Base-by-base conservation (phyloP, 371 early-diverging fungal genomes). In the Mucor saturninus region DNA sequence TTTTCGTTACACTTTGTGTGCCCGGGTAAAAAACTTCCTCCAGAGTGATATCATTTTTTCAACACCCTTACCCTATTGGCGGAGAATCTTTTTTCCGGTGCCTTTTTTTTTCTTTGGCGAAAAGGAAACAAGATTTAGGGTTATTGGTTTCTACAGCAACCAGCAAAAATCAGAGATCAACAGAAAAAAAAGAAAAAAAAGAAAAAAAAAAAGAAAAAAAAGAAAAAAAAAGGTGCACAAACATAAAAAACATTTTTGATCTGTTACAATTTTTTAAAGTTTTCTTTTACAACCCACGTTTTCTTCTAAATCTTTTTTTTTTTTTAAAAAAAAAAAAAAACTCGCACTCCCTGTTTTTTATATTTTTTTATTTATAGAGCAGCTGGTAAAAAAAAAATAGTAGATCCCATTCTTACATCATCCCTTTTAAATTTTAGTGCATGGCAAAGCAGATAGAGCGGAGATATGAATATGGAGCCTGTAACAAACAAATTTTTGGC, bases 21-120 rank as follows among this genome's bases (percentile, higher is more conserved):
- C 48, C 48, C 60, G 60, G 60, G 40, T 50, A 59, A 59, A 59
- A 59, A 49, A 52, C 21, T 21, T 14, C n/a, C 40, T 15, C 21
- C 21, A 21, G 21, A 52, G 60, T 59, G 60, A 59, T 59, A 59
- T 59, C 60, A 59, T 59, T 37, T 35, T 14, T 49, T 5, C 28
- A 37, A 46, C 11, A 21, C 13, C 31, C 42, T 56, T 32, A 11
- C 3, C 13, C 38, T 6, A 50, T 59, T 50, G 30, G 60, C 42
- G 60, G 52, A 31, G 42, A 40, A 51, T 51, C n/a, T 5, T 40
- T 52, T 38, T 30, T 28, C 52, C 52, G 60, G 9, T 21, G 21
- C 21, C 21, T 21, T 21, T 21, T 21, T 21, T 21, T 21, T 21
- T 21, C 21, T 21, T 21, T 21, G 21, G 21, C 21, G 21, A 21